Percentiles rank a stretch among this genome's conserved stretches.
These are phyloP conservation scores for Saccharomycopsis capsularis DNA, from an alignment of 805 yeast genomes.

Conservation along the genomic window DNA sequence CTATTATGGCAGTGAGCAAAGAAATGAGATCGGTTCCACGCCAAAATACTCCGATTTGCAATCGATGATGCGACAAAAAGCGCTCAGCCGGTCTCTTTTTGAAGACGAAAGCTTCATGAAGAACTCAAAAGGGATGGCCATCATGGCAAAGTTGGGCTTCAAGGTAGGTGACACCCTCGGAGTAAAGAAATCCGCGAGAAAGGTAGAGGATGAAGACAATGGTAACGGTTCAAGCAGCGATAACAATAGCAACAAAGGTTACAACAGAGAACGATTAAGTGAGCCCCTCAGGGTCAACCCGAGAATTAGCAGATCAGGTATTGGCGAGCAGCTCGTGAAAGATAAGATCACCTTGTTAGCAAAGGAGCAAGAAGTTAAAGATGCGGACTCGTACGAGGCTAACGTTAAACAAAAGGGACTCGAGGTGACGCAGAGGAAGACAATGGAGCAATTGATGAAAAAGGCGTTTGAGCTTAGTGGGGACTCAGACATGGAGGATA, in stretches of 20 bases:
- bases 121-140: conserved; percentile 39
- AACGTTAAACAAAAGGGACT: background rate
- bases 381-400: background rate
- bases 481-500: background rate
- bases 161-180: conserved; percentile 43
- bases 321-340: background rate
- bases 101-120: conserved; percentile 19
- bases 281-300: background rate
- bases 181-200: background rate
- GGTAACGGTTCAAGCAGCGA: too few relatives aligned
- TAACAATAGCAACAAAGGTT: too few relatives aligned
- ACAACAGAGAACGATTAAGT: too few relatives aligned
- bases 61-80: background rate
- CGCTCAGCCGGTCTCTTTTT: background rate
- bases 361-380: background rate
- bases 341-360: background rate
- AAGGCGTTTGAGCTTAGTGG: conserved; percentile 6
- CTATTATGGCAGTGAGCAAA: too few relatives aligned
- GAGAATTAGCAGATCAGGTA: background rate
- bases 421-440: background rate
- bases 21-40: too few relatives aligned
- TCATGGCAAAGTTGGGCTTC: conserved; percentile 58
- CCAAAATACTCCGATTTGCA: too few relatives aligned
- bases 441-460: background rate
- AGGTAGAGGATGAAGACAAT: too few relatives aligned